Conservation (phyloP, 169 alveolate species). For the Cytauxzoon felis region DNA sequence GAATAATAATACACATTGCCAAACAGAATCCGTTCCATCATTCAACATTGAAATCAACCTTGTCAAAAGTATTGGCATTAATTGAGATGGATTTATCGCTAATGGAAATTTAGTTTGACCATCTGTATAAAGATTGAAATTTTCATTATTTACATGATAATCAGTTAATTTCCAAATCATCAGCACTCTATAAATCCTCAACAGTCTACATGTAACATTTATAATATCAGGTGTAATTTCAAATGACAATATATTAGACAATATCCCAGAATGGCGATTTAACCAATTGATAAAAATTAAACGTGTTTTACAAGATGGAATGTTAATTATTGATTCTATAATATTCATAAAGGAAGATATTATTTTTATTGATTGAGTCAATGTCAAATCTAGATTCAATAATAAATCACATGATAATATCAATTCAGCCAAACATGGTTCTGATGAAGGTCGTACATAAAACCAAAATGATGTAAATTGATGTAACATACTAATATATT, state of each 20-base stretch:
- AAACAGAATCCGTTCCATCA: constrained; percentile 4
- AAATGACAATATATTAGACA: neutral
- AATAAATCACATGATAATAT: constrained; percentile 35
- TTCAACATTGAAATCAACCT: constrained; percentile 17
- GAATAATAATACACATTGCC: constrained; percentile 44
- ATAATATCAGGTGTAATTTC: constrained; percentile 2
- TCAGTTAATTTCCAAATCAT: constrained; percentile 38
- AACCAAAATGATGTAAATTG: constrained; percentile 57
- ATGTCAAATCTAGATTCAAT: neutral
- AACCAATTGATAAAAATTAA: constrained; percentile 45
- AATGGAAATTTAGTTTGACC: constrained; percentile 57
- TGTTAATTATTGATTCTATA: constrained; percentile 28
- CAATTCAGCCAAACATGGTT: constrained; percentile 26
- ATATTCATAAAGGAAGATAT: constrained; percentile 33
- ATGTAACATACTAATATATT: constrained; percentile 38
- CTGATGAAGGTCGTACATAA: constrained; percentile 29
- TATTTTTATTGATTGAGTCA: constrained; percentile 9
- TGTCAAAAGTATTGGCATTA: constrained; percentile 23
- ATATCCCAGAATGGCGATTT: constrained; percentile 37
- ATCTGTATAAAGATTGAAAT: constrained; percentile 53
- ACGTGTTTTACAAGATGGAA: constrained; percentile 43
- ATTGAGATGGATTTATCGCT: constrained; percentile 34
- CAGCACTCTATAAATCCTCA: constrained; percentile 38
- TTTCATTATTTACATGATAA: constrained; percentile 25
- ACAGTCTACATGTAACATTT: constrained; percentile 11